phyloP scores from a whole-genome alignment of 345 rosid species.

The Aurinia saxatilis region DNA sequence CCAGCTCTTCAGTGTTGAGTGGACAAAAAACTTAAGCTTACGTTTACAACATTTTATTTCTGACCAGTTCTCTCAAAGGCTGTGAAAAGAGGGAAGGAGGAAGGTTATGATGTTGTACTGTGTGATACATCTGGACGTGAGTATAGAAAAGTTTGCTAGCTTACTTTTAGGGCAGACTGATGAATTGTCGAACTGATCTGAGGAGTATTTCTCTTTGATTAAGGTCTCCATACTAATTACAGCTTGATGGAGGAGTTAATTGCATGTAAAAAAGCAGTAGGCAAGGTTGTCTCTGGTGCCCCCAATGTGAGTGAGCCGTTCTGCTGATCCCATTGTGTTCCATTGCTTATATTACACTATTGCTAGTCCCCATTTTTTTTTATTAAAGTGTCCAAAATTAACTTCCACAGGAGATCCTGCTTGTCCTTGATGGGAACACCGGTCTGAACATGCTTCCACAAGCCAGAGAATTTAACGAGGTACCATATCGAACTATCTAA shows the following conservation, averaged over 20 bases:
- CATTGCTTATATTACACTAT: not conserved
- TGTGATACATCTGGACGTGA: conserved; percentile 98
- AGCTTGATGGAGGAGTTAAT: conserved; percentile 92
- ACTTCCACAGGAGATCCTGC: conserved; percentile 63
- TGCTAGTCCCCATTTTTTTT: not conserved
- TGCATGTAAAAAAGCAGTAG: conserved; percentile 82
- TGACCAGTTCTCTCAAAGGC: conserved; percentile 88
- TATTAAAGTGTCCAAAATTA: not conserved
- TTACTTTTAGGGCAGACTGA: conserved; percentile 2
- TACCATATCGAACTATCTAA: conserved; percentile 21
- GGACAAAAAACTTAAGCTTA: not conserved
- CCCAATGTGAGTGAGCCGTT: conserved; percentile 73
- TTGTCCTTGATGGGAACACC: conserved; percentile 94
- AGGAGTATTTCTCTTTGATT: not conserved
- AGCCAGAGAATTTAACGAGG: conserved; percentile 98
- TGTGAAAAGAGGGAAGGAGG: conserved; percentile 82
- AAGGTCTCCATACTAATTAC: conserved; percentile 96
- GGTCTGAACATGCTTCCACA: conserved; percentile 99
- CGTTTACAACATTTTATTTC: conserved; percentile 41
- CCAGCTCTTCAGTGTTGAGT: not conserved
- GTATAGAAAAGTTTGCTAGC: conserved; percentile 24
- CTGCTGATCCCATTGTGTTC: not conserved
- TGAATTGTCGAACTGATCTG: conserved; percentile 17
- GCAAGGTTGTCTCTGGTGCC: conserved; percentile 72
- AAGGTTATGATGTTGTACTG: conserved; percentile 78